Conservation (phyloP, 148 eudicot genomes). For the Bassia scoparia region DNA sequence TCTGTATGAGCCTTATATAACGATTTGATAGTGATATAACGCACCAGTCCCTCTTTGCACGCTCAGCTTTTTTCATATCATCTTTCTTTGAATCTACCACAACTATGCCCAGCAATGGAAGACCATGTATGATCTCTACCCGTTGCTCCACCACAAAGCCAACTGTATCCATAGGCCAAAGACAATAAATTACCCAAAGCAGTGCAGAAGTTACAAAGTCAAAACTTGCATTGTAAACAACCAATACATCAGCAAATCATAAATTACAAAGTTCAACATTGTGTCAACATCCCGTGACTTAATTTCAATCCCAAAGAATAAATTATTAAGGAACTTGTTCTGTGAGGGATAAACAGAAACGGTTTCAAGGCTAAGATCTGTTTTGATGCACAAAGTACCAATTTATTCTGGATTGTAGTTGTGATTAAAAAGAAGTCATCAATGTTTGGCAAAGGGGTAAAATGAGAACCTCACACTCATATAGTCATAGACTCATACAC, state of each 20-base stretch:
- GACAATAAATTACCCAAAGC: neutral
- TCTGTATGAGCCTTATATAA: slow-evolving; percentile 56
- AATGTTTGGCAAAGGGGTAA: too few species aligned
- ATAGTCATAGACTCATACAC: too few species aligned
- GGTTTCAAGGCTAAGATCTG: neutral
- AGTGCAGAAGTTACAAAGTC: neutral
- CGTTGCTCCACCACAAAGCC: slow-evolving; percentile 73
- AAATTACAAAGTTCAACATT: neutral
- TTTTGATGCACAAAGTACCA: neutral
- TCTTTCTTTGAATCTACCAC: slow-evolving; percentile 66
- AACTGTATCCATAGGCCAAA: slow-evolving; percentile 35
- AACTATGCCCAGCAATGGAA: slow-evolving; percentile 47
- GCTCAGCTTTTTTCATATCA: slow-evolving; percentile 32
- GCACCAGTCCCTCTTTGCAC: slow-evolving; percentile 41
- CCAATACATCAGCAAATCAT: neutral
- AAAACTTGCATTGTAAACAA: neutral
- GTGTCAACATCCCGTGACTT: neutral
- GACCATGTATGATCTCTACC: slow-evolving; percentile 47
- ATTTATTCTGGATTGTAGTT: neutral
- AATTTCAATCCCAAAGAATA: neutral
- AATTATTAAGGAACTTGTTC: neutral
- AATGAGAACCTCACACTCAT: too few species aligned
- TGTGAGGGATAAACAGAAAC: neutral
- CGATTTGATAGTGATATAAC: slow-evolving; percentile 64
- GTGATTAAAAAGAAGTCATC: neutral